Base-by-base conservation (phyloP, 257 asterid genomes). In the Solanum tacnaense region DNA sequence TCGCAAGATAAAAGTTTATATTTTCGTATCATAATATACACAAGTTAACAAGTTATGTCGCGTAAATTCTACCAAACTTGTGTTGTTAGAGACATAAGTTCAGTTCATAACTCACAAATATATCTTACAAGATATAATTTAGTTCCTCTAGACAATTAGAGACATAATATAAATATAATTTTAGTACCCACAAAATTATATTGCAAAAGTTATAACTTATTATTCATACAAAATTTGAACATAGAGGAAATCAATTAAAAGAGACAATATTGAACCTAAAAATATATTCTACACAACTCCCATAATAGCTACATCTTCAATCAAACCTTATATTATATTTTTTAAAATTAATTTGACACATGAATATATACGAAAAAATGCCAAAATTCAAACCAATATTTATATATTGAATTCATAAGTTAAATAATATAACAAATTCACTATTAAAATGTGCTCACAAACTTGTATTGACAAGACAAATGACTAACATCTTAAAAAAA, bases 61-160 rank as follows among this genome's bases (percentile, higher is more conserved):
- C 8, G 0, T 62, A 62, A n/a, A 10, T 10, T 6, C 1, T 62
- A 62, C 0, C 1, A 2, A 4, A 62, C 4, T 62, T 2, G 6
- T 62, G 3, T 62, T 62, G 31, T 58, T n/a, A 11, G 4, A 62
- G 32, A 62, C 15, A n/a, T 4, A 9, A 10, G 8, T n/a, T 62
- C 16, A 62, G 0, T 62, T n/a, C 16, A n/a, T 10, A n/a, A 62
- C 13, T n/a, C 8, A 23, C 16, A 62, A 62, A 12, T 62, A 62
- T 62, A 9, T 58, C 16, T 62, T 62, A 62, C 5, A 4, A 4
- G 3, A 9, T 5, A 62, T 23, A 1, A 23, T 23, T 62, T 62
- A 62, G 13, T 23, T 16, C 15, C 23, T 18, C 9, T 0, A 16
- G n/a, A 52, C 62, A 1, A 52, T 52, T 52, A 52, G 62, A 18